These are phyloP conservation scores for Venturia aucupariae DNA, from an alignment of 2,329 filamentous ascomycete species.

Conservation along the genomic window DNA sequence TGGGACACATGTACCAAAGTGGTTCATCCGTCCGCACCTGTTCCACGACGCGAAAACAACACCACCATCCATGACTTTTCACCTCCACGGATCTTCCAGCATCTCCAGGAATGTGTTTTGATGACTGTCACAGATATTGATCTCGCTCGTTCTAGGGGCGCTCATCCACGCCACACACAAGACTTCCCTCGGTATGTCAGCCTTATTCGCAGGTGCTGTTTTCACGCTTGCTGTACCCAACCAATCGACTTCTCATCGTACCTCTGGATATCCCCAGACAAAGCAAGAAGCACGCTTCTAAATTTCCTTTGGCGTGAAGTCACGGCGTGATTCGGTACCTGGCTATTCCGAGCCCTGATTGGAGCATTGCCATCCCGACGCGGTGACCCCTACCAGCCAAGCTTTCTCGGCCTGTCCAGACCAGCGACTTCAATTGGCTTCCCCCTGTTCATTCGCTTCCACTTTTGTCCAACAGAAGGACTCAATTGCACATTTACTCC, in stretches of 20 bases:
- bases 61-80: not conserved
- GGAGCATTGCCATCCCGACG: not conserved
- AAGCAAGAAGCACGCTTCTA: not conserved
- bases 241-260: not conserved
- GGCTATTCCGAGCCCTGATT: not conserved
- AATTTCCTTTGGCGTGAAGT: not conserved
- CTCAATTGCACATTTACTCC: not conserved
- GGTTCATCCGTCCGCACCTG: not conserved
- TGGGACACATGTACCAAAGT: not conserved
- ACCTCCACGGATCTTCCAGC: not conserved
- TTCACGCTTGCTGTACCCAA: not conserved
- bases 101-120: not conserved
- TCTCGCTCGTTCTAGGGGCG: not conserved
- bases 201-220: not conserved
- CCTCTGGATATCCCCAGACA: not conserved
- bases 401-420: not conserved
- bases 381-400: not conserved
- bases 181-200: not conserved
- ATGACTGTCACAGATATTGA: not conserved
- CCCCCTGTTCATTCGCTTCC: not conserved
- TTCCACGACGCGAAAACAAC: constrained; percentile 1
- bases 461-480: not conserved
- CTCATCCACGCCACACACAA: not conserved
- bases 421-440: not conserved
- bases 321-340: not conserved